These are phyloP conservation scores for Tarenaya hassleriana DNA, from an alignment of 345 rosid species.

Conservation along the genomic window DNA sequence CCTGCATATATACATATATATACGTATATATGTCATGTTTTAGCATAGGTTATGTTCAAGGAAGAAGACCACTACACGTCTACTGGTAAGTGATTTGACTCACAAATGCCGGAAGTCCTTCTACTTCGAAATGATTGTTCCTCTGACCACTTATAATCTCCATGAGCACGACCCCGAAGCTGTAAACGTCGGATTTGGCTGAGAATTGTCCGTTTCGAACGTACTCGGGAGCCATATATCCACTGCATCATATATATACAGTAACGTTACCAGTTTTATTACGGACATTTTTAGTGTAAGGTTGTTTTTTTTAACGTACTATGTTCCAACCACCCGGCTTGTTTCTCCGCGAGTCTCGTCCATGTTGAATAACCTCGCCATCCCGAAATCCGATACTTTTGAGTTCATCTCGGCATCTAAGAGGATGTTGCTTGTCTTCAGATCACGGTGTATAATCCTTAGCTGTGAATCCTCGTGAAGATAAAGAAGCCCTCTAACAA, in stretches of 20 bases:
- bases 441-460: slow-evolving; percentile 26
- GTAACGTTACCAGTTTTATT: too few relatives aligned
- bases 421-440: slow-evolving; percentile 28
- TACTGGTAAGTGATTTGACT: too few relatives aligned
- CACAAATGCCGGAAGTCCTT: slow-evolving; percentile 17
- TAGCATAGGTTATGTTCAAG: background rate
- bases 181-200: slow-evolving; percentile 38
- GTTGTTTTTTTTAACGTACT: slow-evolving; percentile 18
- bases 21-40: background rate
- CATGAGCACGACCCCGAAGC: slow-evolving; percentile 41
- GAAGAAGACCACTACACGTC: background rate
- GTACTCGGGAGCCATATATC: slow-evolving; percentile 54
- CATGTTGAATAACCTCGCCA: slow-evolving; percentile 25
- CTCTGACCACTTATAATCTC: slow-evolving; percentile 40
- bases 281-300: too few relatives aligned
- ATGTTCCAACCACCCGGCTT: slow-evolving; percentile 27
- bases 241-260: slow-evolving; percentile 25
- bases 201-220: slow-evolving; percentile 32
- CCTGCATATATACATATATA: slow-evolving; percentile 22
- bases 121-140: slow-evolving; percentile 30
- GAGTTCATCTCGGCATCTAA: slow-evolving; percentile 27
- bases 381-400: slow-evolving; percentile 34
- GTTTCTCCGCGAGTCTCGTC: slow-evolving; percentile 27
- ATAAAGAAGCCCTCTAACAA: slow-evolving; percentile 29
- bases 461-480: slow-evolving; percentile 30